These are phyloP conservation scores for Tolypocladium capitatum DNA, from an alignment of 2,329 filamentous ascomycete species.

Conservation along the genomic window DNA sequence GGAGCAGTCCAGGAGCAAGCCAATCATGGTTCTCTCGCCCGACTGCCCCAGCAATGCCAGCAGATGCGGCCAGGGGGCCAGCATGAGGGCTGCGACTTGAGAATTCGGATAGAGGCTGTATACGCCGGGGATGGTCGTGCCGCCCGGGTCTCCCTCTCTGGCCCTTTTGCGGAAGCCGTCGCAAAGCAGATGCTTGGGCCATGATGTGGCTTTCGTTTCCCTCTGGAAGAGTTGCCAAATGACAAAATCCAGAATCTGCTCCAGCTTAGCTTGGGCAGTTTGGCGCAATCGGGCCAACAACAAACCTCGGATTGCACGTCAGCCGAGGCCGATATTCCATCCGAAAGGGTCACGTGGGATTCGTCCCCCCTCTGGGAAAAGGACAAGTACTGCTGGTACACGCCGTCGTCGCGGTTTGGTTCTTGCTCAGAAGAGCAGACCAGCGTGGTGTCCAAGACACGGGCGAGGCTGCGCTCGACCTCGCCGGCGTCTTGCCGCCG, in stretches of 20 bases:
- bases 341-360: constrained; percentile 39
- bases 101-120: constrained; percentile 52
- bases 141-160: constrained; percentile 14
- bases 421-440: constrained; percentile 38
- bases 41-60: constrained; percentile 60
- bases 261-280: constrained; percentile 5
- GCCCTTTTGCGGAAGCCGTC: constrained; percentile 58
- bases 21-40: constrained; percentile 65
- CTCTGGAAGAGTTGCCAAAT: constrained; percentile 66
- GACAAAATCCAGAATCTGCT: constrained; percentile 62
- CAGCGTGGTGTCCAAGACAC: constrained; percentile 55
- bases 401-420: constrained; percentile 17
- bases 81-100: constrained; percentile 55
- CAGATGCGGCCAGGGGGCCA: constrained; percentile 60
- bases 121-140: constrained; percentile 49
- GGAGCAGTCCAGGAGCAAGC: constrained; percentile 63
- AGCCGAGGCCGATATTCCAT: constrained; percentile 26
- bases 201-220: constrained; percentile 26
- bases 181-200: constrained; percentile 64
- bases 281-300: constrained; percentile 1
- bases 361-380: constrained; percentile 53
- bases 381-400: constrained; percentile 41
- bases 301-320: constrained; percentile 52
- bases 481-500: constrained; percentile 12
- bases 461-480: constrained; percentile 30